Conservation (phyloP, 257 asterid species). For the Knoxia roxburghii region DNA sequence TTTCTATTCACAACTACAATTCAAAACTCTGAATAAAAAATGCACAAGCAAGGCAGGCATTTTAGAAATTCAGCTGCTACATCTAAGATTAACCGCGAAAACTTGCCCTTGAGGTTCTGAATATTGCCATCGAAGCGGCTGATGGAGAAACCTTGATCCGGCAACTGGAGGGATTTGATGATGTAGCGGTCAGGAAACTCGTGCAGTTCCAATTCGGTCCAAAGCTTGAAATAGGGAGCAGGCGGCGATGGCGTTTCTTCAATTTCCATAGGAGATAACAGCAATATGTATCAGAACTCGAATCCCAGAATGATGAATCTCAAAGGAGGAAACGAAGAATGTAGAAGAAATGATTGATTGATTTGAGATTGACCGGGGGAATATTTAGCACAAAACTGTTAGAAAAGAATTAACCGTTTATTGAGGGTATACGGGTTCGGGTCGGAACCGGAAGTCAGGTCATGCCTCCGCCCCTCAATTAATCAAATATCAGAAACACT, state of each 20-base stretch:
- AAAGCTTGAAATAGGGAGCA: constrained; percentile 49
- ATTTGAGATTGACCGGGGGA: background rate
- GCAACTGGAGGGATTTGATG: constrained; percentile 57
- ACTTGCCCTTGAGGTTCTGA: constrained; percentile 45
- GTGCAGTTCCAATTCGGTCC: constrained; percentile 63
- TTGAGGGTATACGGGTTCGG: background rate
- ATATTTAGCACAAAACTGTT: background rate
- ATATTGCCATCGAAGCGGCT: constrained; percentile 63
- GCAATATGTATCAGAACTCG: background rate
- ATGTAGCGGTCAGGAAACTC: constrained; percentile 61
- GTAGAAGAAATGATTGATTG: background rate
- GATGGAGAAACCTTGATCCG: constrained; percentile 71
- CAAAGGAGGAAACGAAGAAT: background rate
- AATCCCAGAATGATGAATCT: background rate
- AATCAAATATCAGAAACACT: background rate
- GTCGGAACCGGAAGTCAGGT: too few species aligned
- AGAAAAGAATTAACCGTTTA: constrained; percentile 3
- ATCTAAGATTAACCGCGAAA: background rate
- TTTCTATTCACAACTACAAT: background rate
- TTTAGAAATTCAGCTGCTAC: background rate
- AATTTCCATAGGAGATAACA: constrained; percentile 36
- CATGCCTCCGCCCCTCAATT: too few species aligned
- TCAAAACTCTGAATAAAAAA: background rate
- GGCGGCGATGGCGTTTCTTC: constrained; percentile 21
- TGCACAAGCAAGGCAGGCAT: background rate